A percentile compares a stretch with the other conserved stretches of the same genome.
Evolutionary conservation across 177 flowering plant species (phyloP).

Genomic region (Telopea speciosissima): DNA sequence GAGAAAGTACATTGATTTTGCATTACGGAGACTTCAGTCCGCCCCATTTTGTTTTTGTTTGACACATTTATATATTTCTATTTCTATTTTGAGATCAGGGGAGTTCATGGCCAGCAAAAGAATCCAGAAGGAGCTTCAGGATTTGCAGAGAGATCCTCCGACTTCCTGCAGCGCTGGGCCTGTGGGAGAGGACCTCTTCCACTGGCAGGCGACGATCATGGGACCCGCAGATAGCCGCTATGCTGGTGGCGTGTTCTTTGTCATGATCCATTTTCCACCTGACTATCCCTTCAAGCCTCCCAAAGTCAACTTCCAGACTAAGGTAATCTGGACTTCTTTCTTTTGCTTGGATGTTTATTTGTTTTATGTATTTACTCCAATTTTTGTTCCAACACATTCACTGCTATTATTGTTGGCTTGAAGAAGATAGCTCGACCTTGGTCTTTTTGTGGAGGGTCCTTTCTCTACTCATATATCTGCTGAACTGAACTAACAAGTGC

Average conservation of each 20-base stretch:
- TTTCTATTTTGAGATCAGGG: background rate
- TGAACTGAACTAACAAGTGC: too few species aligned
- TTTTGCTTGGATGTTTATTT: background rate
- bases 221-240: conserved; percentile 39
- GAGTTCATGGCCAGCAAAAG: conserved; percentile 31
- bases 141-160: conserved; percentile 35
- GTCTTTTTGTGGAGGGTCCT: too few species aligned
- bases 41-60: too few species aligned
- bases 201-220: conserved; percentile 46
- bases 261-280: conserved; percentile 38
- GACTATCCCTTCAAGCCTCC: conserved; percentile 49
- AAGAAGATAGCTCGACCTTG: too few species aligned
- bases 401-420: too few species aligned
- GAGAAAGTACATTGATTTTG: too few species aligned
- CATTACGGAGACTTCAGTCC: too few species aligned
- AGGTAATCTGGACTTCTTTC: conserved; percentile 8
- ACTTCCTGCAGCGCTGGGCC: conserved; percentile 41
- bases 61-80: too few species aligned
- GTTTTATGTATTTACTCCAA: background rate
- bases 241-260: conserved; percentile 36
- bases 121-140: conserved; percentile 34
- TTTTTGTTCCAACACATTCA: too few species aligned
- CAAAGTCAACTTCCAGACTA: conserved; percentile 34
- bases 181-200: conserved; percentile 39
- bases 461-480: too few species aligned